Evolutionary conservation across 1,284 basidiomycete genomes (phyloP), one percentile per base, ranked within the genome.

Genomic region (Tylopilus orsonianus): DNA sequence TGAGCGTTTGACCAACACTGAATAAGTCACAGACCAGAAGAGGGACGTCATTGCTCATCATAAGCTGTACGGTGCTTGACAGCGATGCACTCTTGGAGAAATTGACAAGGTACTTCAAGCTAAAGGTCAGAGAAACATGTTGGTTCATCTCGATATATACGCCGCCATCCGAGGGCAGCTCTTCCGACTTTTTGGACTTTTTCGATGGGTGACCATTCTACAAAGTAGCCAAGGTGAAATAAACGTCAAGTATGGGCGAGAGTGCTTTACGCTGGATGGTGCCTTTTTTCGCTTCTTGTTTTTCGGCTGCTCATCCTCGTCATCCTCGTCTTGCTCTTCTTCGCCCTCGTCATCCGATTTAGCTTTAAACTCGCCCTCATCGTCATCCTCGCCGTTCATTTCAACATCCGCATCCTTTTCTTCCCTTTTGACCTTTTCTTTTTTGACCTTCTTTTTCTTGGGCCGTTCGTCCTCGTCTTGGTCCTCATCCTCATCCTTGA

Each of bases 21-120:
- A 26, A 10, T 16, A 14, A n/a, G n/a, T n/a, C 12, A 55, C 66
- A 52, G 18, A 94, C 93, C 47, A 97, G 77, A 41, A 96, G 74
- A 1, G 93, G 93, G 0, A 96, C 91, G 43, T 96, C 93, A 62
- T 91, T 93, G 66, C 84, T 89, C 85, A 95, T 87, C 80, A 89
- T 88, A 37, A 95, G 77, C 61, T 81, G 79, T 32, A 94, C 91
- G 22, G 77, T 79, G 54, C 78, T 78, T 13, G 85, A 81, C 32
- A 99, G 73, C 16, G 86, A 80, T 0, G 89, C 78, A 54, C 90
- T 93, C 79, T 98, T 99, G 52, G 93, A 85, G 69, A 99, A 99
- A 76, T 97, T 97, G 69, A 90, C 84, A 24, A 99, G 84, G 72
- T 99, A 99, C 72, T 99, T 98, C 64, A 98, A 79, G 30, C 90